Conservation (phyloP, 2,329 filamentous ascomycete genomes). For the Aspergillus bombycis region DNA sequence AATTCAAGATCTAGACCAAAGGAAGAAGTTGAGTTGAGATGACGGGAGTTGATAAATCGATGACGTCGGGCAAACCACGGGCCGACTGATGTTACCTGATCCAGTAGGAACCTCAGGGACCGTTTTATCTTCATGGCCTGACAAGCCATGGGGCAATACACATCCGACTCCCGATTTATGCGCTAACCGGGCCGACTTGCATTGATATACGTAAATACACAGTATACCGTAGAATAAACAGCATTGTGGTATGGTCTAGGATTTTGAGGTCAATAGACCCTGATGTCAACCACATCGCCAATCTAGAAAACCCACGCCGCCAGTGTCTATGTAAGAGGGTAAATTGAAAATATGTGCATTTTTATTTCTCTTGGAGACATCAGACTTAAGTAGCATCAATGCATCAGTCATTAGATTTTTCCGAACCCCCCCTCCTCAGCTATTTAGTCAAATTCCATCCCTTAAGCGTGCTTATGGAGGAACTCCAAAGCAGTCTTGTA, state of each 20-base stretch:
- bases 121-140: not conserved
- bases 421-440: not conserved
- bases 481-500: constrained; percentile 46
- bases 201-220: no score
- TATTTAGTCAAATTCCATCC: not conserved
- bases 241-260: no score
- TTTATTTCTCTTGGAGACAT: not conserved
- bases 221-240: no score
- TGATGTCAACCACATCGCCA: no score
- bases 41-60: not conserved
- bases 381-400: not conserved
- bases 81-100: constrained; percentile 3
- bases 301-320: no score
- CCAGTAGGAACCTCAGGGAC: not conserved
- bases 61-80: constrained; percentile 8
- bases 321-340: no score
- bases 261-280: no score
- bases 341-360: not conserved
- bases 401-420: not conserved
- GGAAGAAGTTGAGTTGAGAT: not conserved
- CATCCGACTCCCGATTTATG: not conserved
- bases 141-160: not conserved
- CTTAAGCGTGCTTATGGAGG: constrained; percentile 44
- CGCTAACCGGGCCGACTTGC: no score
- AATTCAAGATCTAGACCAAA: not conserved